These are phyloP conservation scores for Haematococcus lacustris DNA, from an alignment of 139 green algal species.

Conservation along the genomic window DNA sequence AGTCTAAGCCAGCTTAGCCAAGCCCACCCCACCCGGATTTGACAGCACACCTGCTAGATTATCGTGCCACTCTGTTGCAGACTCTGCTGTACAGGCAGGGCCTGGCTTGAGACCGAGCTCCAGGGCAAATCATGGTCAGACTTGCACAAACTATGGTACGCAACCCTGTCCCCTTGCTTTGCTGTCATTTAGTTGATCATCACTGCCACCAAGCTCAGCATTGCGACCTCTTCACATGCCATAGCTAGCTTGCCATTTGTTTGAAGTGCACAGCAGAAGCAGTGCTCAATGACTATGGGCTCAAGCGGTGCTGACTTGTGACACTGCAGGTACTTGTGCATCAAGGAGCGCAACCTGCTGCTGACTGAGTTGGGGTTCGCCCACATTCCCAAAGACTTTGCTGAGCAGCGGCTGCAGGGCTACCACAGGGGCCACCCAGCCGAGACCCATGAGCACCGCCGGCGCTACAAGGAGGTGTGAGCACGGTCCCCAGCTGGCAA, in stretches of 20 bases:
- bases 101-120: constrained; percentile 24
- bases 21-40: background rate
- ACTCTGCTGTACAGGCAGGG: constrained; percentile 10
- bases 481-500: background rate
- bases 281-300: background rate
- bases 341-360: constrained; percentile 40
- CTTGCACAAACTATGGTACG: constrained; percentile 23
- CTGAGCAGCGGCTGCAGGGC: constrained; percentile 10
- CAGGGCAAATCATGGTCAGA: constrained; percentile 26
- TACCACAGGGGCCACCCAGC: background rate
- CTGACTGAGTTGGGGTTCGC: constrained; percentile 32
- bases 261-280: background rate
- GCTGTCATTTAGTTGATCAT: background rate
- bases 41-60: background rate
- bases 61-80: background rate
- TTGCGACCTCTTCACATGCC: background rate
- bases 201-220: background rate
- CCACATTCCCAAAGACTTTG: constrained; percentile 20
- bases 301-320: background rate
- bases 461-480: constrained; percentile 22
- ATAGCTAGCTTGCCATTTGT: background rate
- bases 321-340: constrained; percentile 26
- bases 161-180: background rate
- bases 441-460: constrained; percentile 19
- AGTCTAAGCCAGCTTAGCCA: too few species aligned